These are phyloP conservation scores for Magnolia officinalis DNA, from an alignment of 164 flowering plant genomes.

Conservation along the genomic window DNA sequence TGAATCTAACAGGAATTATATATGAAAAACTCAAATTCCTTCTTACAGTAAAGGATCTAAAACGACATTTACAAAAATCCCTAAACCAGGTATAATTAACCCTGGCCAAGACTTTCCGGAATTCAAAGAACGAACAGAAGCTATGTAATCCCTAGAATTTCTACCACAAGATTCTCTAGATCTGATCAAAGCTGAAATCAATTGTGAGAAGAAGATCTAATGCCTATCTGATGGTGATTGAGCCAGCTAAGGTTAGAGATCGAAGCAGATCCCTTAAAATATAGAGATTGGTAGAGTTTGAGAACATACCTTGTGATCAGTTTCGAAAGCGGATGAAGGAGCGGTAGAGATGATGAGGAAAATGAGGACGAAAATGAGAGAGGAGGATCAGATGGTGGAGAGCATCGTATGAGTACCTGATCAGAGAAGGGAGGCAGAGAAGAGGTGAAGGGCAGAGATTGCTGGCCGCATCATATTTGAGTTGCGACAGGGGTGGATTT, in stretches of 20 bases:
- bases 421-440: no score
- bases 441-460: no score
- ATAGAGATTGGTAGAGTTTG: not conserved
- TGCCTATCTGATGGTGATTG: not conserved
- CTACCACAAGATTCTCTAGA: not conserved
- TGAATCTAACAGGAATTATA: not conserved
- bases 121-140: no score
- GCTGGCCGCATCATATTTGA: no score
- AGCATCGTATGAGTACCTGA: conserved; percentile 23
- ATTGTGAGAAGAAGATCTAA: not conserved
- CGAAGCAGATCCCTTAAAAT: not conserved
- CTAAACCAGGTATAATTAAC: no score
- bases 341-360: conserved; percentile 17
- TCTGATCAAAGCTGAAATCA: conserved; percentile 3
- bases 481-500: no score
- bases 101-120: no score
- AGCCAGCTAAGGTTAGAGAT: not conserved
- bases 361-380: conserved; percentile 11
- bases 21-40: no score
- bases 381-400: conserved; percentile 33
- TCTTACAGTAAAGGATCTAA: no score
- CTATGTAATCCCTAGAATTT: no score
- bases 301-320: conserved; percentile 59
- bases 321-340: conserved; percentile 45
- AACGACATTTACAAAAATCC: no score